A percentile compares a stretch with the other conserved stretches of the same genome.
These are phyloP conservation scores for Tremellales sp. DNA, from an alignment of 1,284 basidiomycete species.

Conservation along the genomic window DNA sequence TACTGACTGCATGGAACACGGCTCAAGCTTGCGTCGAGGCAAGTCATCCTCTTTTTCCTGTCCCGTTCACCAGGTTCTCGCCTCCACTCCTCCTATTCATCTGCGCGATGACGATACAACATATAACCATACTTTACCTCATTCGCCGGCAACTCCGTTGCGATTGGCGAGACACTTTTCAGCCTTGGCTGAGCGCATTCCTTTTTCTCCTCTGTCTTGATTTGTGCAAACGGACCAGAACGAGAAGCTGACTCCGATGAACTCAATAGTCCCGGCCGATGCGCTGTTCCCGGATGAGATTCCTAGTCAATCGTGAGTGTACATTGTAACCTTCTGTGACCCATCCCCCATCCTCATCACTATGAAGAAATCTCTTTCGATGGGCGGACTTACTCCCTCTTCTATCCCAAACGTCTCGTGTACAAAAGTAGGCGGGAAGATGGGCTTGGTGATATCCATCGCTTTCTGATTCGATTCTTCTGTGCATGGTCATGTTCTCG, in stretches of 20 bases:
- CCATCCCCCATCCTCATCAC: neutral
- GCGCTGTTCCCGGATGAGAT: neutral
- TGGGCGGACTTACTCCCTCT: conserved; percentile 43
- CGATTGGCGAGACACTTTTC: conserved; percentile 45
- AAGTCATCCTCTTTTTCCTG: conserved; percentile 12
- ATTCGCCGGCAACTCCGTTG: conserved; percentile 39
- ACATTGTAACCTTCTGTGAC: neutral
- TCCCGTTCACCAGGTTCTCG: neutral
- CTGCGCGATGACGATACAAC: conserved; percentile 42
- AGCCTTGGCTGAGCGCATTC: conserved; percentile 46
- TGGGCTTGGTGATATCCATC: conserved; percentile 44
- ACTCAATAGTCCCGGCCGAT: neutral
- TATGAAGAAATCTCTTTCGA: conserved; percentile 42
- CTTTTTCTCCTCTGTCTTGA: neutral
- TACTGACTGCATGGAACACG: too few species aligned
- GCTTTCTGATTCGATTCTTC: conserved; percentile 28
- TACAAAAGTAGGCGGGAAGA: conserved; percentile 46
- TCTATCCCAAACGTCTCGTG: conserved; percentile 43
- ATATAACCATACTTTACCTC: conserved; percentile 46
- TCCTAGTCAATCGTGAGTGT: neutral
- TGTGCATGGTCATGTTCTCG: neutral
- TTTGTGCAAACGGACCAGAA: neutral
- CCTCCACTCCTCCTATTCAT: neutral
- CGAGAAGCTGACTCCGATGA: neutral
- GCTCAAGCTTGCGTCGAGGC: too few species aligned